Evolutionary conservation across 2,329 filamentous ascomycete species (phyloP), one percentile per base, ranked within the genome.

Genomic region (Clonostachys sp.): DNA sequence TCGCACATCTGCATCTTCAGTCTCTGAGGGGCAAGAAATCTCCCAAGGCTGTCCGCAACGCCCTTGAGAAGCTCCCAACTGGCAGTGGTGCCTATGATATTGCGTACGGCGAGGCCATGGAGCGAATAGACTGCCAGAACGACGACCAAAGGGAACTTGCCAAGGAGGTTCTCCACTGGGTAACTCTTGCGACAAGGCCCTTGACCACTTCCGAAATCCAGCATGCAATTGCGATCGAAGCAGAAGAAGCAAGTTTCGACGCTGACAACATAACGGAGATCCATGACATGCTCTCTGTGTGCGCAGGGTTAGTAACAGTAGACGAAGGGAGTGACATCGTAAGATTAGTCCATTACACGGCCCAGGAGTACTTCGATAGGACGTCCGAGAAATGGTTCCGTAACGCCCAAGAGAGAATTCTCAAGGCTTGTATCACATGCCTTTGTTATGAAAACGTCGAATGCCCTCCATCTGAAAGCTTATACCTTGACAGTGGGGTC

Each of bases 291-390:
- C 48, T 72, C 0, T 65, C 64, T 4, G 56, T 60, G 2, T 76
- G 71, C 48, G 64, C 62, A 34, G 72, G 72, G 1, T 45, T 77
- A 9, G 64, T 76, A 2, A 66, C 61, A 0, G 38, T 72, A 4
- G 68, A 75, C 36, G 48, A 65, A 41, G 52, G 67, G 41, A 73
- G 60, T 43, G 43, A 57, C 16, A 57, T 66, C 30, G 56, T 75
- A 9, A 61, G 68, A 5, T 50, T 76, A 0, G 68, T 73, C 4
- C 72, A 77, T 50, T 70, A 72, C 47, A 75, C 73, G 0, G 60
- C 71, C 2, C 66, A 74, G 41, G 63, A 74, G 38, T 77, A 72
- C 52, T 64, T 77, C 39, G 57, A 68, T 16, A 43, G 49, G 12
- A 65, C 52, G 1, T 42, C 48, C 10, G 34, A 9, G 16, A 14